These are phyloP conservation scores for Paraphoma sp. DNA, from an alignment of 2,329 filamentous ascomycete species.

Conservation along the genomic window DNA sequence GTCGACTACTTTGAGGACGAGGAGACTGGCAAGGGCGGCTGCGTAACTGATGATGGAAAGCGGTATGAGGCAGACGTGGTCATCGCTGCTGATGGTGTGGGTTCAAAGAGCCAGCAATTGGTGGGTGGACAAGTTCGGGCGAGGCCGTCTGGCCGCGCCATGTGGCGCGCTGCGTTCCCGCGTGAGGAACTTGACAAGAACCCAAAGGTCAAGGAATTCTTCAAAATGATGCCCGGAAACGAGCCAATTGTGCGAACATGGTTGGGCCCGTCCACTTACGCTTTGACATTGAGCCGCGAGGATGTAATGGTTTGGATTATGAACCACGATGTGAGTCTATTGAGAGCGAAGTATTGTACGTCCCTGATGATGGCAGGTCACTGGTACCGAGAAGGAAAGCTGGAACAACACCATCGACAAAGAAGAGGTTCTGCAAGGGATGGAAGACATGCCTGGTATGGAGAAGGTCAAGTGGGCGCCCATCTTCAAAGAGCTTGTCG, in stretches of 20 bases:
- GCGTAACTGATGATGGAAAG: slow-evolving; percentile 48
- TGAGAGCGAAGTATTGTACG: not conserved
- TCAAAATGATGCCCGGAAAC: slow-evolving; percentile 51
- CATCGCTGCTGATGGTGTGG: slow-evolving; percentile 52
- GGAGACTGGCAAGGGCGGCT: slow-evolving; percentile 43
- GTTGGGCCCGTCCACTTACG: slow-evolving; percentile 53
- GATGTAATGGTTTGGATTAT: slow-evolving; percentile 60
- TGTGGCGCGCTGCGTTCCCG: slow-evolving; percentile 52
- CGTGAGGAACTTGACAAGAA: slow-evolving; percentile 54
- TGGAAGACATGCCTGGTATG: slow-evolving; percentile 53
- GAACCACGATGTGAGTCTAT: slow-evolving; percentile 52
- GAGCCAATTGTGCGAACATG: slow-evolving; percentile 56
- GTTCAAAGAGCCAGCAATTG: slow-evolving; percentile 54
- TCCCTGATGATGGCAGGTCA: slow-evolving; percentile 43
- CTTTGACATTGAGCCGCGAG: slow-evolving; percentile 53
- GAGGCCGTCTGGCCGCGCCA: slow-evolving; percentile 46
- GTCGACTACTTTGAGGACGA: slow-evolving; percentile 55
- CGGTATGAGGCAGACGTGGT: slow-evolving; percentile 52
- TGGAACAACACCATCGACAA: slow-evolving; percentile 57
- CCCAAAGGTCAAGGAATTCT: slow-evolving; percentile 55
- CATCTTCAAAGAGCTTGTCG: slow-evolving; percentile 55
- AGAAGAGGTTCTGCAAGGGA: slow-evolving; percentile 53
- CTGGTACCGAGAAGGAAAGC: slow-evolving; percentile 52
- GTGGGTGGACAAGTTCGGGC: slow-evolving; percentile 54
- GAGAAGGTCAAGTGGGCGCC: slow-evolving; percentile 52